Conservation (phyloP, 2,329 filamentous ascomycete genomes). For the Xylariales sp. region DNA sequence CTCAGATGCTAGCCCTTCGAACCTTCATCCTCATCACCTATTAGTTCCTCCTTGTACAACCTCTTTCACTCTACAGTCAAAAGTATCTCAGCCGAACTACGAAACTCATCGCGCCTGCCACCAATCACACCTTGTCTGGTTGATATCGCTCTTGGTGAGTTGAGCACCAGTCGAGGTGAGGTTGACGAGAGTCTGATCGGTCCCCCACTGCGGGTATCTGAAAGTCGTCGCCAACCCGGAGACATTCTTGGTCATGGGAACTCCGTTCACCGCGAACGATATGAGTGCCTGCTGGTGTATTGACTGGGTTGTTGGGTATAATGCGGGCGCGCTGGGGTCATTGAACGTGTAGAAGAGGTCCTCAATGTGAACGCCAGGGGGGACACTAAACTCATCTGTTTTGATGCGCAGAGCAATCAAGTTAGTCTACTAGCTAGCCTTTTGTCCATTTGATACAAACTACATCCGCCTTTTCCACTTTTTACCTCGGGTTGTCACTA, state of each 20-base stretch:
- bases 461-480: no score
- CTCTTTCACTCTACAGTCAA: no score
- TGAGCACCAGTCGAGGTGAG: background rate
- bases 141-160: background rate
- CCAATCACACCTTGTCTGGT: conserved; percentile 1
- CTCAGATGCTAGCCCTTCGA: no score
- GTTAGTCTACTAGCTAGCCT: no score
- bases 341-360: background rate
- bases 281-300: background rate
- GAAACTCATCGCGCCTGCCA: background rate
- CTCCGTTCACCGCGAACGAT: background rate
- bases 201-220: background rate
- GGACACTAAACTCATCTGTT: background rate
- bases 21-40: no score
- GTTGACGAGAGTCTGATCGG: background rate
- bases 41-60: no score
- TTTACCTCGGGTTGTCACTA: no score
- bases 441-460: no score
- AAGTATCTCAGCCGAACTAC: no score
- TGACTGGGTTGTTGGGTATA: background rate
- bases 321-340: background rate
- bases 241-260: no score
- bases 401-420: background rate
- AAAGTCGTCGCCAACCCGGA: background rate
- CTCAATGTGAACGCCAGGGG: background rate